phyloP scores from a whole-genome alignment of 495 filamentous ascomycete genomes.

The Haplographium delicatum region DNA sequence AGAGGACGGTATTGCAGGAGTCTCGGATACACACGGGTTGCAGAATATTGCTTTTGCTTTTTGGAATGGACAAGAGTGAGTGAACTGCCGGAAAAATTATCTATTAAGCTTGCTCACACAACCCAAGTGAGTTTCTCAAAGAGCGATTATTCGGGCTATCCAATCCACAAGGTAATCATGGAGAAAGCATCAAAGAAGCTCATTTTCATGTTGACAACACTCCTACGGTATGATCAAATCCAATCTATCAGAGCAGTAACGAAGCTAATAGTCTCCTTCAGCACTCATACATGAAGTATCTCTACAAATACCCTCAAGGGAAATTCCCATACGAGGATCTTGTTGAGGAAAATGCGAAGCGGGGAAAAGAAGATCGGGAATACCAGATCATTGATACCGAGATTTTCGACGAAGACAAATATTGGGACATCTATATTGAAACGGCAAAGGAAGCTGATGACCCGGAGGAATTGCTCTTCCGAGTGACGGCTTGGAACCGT shows the following conservation, averaged over 20 bases:
- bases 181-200: slow-evolving; percentile 91
- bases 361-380: slow-evolving; percentile 69
- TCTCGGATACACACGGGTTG: slow-evolving; percentile 82
- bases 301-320: slow-evolving; percentile 94
- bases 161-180: slow-evolving; percentile 94
- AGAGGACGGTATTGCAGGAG: slow-evolving; percentile 94
- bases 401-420: slow-evolving; percentile 84
- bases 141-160: slow-evolving; percentile 91
- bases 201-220: slow-evolving; percentile 97
- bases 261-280: too few relatives aligned
- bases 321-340: slow-evolving; percentile 89
- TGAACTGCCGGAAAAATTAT: slow-evolving; percentile 14
- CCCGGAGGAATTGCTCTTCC: slow-evolving; percentile 86
- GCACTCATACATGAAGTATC: slow-evolving; percentile 98
- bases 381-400: slow-evolving; percentile 91
- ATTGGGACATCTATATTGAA: slow-evolving; percentile 98
- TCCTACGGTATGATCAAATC: slow-evolving; percentile 49
- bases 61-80: slow-evolving; percentile 95
- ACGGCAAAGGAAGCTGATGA: slow-evolving; percentile 88
- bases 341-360: slow-evolving; percentile 72
- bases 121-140: slow-evolving; percentile 75
- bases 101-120: slow-evolving; percentile 4
- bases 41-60: slow-evolving; percentile 94
- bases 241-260: too few relatives aligned
- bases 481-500: slow-evolving; percentile 92